A percentile compares a stretch with the other conserved stretches of the same genome.
phyloP scores from a whole-genome alignment of 345 rosid species.

The Boechera retrofracta region DNA sequence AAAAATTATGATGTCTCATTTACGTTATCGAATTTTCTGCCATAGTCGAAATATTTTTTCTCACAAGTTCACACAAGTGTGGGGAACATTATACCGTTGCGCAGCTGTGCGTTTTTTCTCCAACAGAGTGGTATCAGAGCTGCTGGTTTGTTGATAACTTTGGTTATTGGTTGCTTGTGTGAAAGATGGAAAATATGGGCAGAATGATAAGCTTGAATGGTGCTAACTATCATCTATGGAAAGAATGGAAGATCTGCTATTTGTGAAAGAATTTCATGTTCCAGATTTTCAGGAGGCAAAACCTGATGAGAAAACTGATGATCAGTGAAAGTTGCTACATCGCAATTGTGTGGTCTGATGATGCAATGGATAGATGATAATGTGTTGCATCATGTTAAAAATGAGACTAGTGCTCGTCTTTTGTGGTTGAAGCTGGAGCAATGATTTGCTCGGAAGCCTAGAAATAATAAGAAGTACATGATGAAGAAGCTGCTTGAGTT shows the following conservation, averaged over 20 bases:
- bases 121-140: not conserved
- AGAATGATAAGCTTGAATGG: too few species aligned
- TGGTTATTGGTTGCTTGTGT: too few species aligned
- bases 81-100: too few species aligned
- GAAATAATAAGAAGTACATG: not conserved
- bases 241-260: too few species aligned
- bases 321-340: not conserved
- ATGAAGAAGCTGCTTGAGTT: not conserved
- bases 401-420: not conserved
- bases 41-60: too few species aligned
- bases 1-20: too few species aligned
- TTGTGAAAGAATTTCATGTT: too few species aligned
- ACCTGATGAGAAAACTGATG: not conserved
- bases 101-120: not conserved
- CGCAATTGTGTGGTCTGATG: not conserved
- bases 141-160: not conserved
- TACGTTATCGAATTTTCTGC: too few species aligned
- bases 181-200: too few species aligned
- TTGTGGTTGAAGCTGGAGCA: not conserved
- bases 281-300: not conserved
- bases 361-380: not conserved
- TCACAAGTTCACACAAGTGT: too few species aligned
- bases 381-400: not conserved
- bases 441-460: not conserved
- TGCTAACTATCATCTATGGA: too few species aligned